A percentile compares a stretch with the other conserved stretches of the same genome.
Conservation (phyloP, 2,329 filamentous ascomycete species). For the Phialocephala sp. region DNA sequence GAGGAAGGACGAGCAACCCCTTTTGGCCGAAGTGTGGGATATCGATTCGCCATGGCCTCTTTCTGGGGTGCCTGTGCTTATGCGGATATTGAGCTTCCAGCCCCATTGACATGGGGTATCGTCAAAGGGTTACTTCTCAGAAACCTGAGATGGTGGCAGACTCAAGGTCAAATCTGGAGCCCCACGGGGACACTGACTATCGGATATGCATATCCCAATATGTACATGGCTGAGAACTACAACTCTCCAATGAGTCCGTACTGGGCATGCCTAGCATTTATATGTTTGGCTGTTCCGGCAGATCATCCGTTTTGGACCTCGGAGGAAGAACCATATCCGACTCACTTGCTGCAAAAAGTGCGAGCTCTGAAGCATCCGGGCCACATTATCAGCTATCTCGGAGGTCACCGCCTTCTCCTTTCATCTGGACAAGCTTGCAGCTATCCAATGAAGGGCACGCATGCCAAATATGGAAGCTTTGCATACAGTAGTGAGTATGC, state of each 20-base stretch:
- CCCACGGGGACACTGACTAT: slow-evolving; percentile 73
- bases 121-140: slow-evolving; percentile 77
- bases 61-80: slow-evolving; percentile 83
- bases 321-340: slow-evolving; percentile 65
- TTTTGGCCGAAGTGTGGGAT: slow-evolving; percentile 78
- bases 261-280: slow-evolving; percentile 81
- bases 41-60: slow-evolving; percentile 84
- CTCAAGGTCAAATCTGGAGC: slow-evolving; percentile 75
- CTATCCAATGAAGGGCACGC: slow-evolving; percentile 81
- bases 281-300: slow-evolving; percentile 71
- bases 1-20: slow-evolving; percentile 74
- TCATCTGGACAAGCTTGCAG: slow-evolving; percentile 81
- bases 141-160: slow-evolving; percentile 81
- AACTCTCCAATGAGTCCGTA: slow-evolving; percentile 76
- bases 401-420: slow-evolving; percentile 78
- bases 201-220: slow-evolving; percentile 82
- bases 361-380: slow-evolving; percentile 70
- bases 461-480: slow-evolving; percentile 82
- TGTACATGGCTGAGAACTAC: slow-evolving; percentile 83
- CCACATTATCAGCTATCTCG: slow-evolving; percentile 73
- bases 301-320: slow-evolving; percentile 78
- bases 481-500: slow-evolving; percentile 78
- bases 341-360: slow-evolving; percentile 59
- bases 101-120: slow-evolving; percentile 77
- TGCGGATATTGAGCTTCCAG: slow-evolving; percentile 74